Base-by-base conservation (phyloP, 192 early-diverging fungal species). In the Umbelopsis vinacea region DNA sequence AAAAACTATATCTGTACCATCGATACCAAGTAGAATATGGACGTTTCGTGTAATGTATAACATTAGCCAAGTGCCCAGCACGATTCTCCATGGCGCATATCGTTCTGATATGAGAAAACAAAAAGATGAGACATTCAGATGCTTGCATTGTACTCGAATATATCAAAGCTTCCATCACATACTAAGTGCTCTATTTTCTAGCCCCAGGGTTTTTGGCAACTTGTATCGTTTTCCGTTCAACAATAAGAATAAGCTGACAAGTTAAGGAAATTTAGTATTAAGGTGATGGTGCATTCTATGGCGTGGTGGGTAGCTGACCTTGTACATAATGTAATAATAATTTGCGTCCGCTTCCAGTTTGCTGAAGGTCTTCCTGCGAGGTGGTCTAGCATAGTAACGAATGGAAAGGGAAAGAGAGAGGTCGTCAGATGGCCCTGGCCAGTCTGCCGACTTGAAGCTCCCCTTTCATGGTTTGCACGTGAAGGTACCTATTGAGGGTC, bases 341-440 rank as follows among this genome's bases (percentile, higher is more conserved):
- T 90, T 71, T 96, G 90, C 54, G 84, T 74, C 46, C 96, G 90
- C 75, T 96, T 93, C 83, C 90, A 90, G 63, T 89, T 92, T 11
- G 94, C 84, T 23, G 95, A 96, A 19, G 97, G 97, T 67, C 90
- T 92, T 7, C 97, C 97, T 23, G 94, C 82, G 11, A 95, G 84
- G 77, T 98, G 95, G 74, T 97, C 97, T 35, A 98, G 81, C 95
- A 98, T 98, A 29, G 40, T 52, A 63, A 46, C 38, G 24, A 52
- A 29, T 17, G 46, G 38, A 33, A n/a, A 29, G 24, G 17, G 67
- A 15, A 43, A 68, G 37, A 68, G 15, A 66, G 22, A 63, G 14
- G 26, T 5, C 26, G 57, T 63, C 57, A 63, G 57, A 63, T 63
- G 57, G 57, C 33, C 57, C 14, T 63, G 57, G 35, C 3, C 4